Evolutionary conservation across 176 grass and related monocot genomes (phyloP), one percentile per base, ranked within the genome.

Genomic region (Echinochloa phyllopogon): DNA sequence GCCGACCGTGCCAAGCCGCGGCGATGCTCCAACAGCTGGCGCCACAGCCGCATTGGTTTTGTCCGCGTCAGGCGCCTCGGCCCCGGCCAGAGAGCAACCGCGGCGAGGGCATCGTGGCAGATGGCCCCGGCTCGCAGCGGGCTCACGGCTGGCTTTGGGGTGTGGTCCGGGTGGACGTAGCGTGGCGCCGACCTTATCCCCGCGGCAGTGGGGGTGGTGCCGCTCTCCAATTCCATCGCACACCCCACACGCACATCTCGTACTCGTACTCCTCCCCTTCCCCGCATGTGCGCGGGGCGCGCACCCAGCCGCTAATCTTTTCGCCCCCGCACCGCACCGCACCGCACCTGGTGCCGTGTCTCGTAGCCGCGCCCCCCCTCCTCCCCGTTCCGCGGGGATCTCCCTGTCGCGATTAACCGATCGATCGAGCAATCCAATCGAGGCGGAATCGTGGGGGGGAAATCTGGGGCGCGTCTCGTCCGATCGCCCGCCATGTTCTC

Each of bases 401-500:
- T 33, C 56, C 21, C 57, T 0, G 9, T 58, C 51, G 6, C 25
- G 41, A 70, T 38, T 38, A 67, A 64, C 67, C 70, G 5, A 82
- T 69, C 62, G 17, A 59, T 49, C 25, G 56, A 74, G 10, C 75
- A 67, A 76, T 52, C 53, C 52, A 27, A 49, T 63, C 79, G 49
- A 38, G 37, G 67, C 4, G 23, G 36, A 10, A n/a, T 8, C n/a
- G 36, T n/a, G 23, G 23, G 13, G 13, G n/a, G 9, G 3, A 10
- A 79, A 62, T 61, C 75, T 23, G 50, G 8, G 64, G 10, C 27
- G 61, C 14, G 75, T 53, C 20, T 74, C 75, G 7, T 55, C 38
- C n/a, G 14, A 51, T 79, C 75, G 74, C 37, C 69, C 78, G 57
- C 43, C 74, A 92, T 92, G 91, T 87, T 92, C 84, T 92, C 91